Evolutionary conservation across 768 basidiomycete genomes (phyloP).

Genomic region (Tricholomella constricta): DNA sequence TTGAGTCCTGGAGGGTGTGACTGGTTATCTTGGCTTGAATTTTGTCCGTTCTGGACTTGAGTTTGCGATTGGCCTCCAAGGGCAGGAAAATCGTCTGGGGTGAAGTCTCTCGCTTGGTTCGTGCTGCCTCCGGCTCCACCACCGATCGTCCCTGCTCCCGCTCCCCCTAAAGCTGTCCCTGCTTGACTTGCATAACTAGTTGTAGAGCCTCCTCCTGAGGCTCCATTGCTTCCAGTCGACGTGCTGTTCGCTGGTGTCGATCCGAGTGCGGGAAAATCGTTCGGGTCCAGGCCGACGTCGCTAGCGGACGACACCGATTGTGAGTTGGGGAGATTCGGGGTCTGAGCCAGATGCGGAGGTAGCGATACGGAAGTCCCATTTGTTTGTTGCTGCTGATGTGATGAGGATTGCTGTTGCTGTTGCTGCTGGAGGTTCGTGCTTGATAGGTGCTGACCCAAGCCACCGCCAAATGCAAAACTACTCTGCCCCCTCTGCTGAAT

Average conservation of each 20-base stretch:
- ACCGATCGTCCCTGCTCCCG: constrained; percentile 37
- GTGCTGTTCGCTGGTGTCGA: constrained; percentile 51
- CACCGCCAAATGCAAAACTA: constrained; percentile 65
- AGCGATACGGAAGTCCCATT: constrained; percentile 55
- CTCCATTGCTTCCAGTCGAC: constrained; percentile 40
- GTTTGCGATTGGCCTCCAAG: constrained; percentile 65
- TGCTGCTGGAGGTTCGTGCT: constrained; percentile 45
- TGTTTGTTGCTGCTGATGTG: constrained; percentile 55
- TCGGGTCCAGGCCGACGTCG: constrained; percentile 82
- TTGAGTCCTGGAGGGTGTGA: constrained; percentile 80
- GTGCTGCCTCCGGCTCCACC: constrained; percentile 33
- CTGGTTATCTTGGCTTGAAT: constrained; percentile 39
- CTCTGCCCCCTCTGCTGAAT: constrained; percentile 64
- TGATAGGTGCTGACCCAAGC: constrained; percentile 52
- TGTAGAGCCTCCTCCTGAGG: constrained; percentile 35
- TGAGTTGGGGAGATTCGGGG: constrained; percentile 50
- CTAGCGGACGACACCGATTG: constrained; percentile 66
- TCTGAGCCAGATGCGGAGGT: constrained; percentile 58
- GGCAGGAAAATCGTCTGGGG: constrained; percentile 90
- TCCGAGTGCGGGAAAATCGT: constrained; percentile 87
- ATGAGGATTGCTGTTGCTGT: constrained; percentile 38
- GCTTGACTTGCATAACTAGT: constrained; percentile 87
- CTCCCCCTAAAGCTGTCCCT: constrained; percentile 56
- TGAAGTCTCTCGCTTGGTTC: constrained; percentile 65
- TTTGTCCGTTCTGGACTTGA: constrained; percentile 37